phyloP scores from a whole-genome alignment of 2,329 filamentous ascomycete species.

The Penicillium italicum region DNA sequence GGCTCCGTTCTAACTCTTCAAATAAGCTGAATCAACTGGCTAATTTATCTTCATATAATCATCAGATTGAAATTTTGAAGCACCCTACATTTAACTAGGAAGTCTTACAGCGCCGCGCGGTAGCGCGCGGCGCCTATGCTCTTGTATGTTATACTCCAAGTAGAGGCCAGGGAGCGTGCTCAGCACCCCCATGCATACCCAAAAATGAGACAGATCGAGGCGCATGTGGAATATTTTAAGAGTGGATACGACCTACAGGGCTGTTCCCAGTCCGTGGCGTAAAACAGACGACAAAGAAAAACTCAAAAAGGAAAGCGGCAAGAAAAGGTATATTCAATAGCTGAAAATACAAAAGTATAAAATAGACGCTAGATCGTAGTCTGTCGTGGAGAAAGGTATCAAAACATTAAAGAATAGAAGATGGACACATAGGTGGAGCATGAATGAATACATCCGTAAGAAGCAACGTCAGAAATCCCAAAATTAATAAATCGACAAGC shows the following conservation, averaged over 20 bases:
- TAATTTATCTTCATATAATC: too few species aligned
- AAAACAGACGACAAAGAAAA: not conserved
- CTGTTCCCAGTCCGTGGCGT: too few species aligned
- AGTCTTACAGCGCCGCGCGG: too few species aligned
- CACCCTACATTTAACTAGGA: too few species aligned
- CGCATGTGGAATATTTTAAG: not conserved
- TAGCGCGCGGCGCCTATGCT: too few species aligned
- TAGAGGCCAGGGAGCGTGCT: too few species aligned
- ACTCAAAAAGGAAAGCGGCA: not conserved
- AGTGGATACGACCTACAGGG: not conserved
- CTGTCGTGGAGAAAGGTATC: constrained; percentile 28
- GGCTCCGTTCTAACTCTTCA: too few species aligned
- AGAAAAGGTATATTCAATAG: constrained; percentile 7
- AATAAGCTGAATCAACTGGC: too few species aligned
- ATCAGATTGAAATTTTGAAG: too few species aligned
- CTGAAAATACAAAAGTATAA: constrained; percentile 14
- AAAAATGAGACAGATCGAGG: not conserved
- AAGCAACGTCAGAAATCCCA: constrained; percentile 14
- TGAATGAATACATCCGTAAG: constrained; percentile 19
- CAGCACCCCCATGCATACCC: too few species aligned
- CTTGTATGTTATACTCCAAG: too few species aligned
- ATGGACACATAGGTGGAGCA: constrained; percentile 18
- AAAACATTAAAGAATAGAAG: constrained; percentile 24
- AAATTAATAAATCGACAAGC: constrained; percentile 5
- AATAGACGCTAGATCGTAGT: constrained; percentile 24